These are phyloP conservation scores for Gamsiella multidivaricata DNA, from an alignment of 192 early-diverging fungal genomes.

Conservation along the genomic window DNA sequence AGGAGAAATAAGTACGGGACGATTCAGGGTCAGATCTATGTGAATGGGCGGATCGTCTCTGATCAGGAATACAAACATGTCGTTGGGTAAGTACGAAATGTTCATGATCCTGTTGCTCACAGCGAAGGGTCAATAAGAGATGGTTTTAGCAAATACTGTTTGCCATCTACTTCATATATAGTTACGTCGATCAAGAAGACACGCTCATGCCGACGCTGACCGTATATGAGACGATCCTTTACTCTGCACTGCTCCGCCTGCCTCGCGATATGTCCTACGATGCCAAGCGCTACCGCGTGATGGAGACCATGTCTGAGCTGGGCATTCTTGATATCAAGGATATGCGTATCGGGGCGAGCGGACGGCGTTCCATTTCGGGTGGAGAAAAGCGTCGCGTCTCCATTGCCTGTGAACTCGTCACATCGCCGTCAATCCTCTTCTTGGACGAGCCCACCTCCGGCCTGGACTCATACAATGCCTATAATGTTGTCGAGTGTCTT, in stretches of 20 bases:
- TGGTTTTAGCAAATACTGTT: no score
- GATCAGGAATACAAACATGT: constrained; percentile 74
- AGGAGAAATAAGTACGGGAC: constrained; percentile 74
- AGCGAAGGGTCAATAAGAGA: no score
- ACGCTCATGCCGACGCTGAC: constrained; percentile 86
- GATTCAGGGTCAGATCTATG: constrained; percentile 78
- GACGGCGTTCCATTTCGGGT: constrained; percentile 84
- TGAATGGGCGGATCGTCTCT: constrained; percentile 79
- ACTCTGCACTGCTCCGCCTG: constrained; percentile 87
- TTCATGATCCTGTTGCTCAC: no score
- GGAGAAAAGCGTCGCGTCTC: constrained; percentile 94
- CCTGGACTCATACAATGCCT: constrained; percentile 92
- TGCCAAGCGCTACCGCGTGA: constrained; percentile 76
- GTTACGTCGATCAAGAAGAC: constrained; percentile 95
- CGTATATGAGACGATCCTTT: constrained; percentile 90
- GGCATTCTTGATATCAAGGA: constrained; percentile 87
- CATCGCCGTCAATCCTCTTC: constrained; percentile 91
- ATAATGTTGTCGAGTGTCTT: constrained; percentile 93
- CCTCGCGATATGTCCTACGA: constrained; percentile 75
- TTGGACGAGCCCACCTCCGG: constrained; percentile 88
- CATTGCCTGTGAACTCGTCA: constrained; percentile 95
- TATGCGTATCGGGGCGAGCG: constrained; percentile 76
- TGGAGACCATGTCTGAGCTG: constrained; percentile 87
- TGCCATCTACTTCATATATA: constrained; percentile 11
- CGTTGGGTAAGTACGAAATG: constrained; percentile 84